Evolutionary conservation across 768 basidiomycete species (phyloP), one percentile per base, ranked within the genome.

Genomic region (Podaxis sp.): DNA sequence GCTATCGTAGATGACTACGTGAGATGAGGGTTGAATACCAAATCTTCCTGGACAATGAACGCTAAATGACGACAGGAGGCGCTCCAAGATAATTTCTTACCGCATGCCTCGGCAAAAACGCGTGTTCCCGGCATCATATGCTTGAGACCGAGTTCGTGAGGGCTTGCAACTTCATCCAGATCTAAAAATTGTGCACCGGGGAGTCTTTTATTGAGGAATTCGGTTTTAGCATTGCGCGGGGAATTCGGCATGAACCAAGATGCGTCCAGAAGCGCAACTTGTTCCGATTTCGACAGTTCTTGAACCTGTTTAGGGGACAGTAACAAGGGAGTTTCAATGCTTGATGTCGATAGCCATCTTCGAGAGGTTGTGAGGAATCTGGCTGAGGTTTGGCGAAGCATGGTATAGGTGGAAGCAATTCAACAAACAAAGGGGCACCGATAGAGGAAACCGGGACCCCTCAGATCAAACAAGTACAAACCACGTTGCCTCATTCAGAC

Each of bases 211-310:
- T 76, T 72, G 22, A 79, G 71, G 66, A 87, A 96, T 74, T 96
- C 95, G 33, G 83, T 73, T n/a, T 73, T 73, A 2, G 90, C 81
- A 55, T 85, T 85, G 59, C 95, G 85, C 1, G 87, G 79, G 37
- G 89, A 83, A 73, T 88, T 91, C 55, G 96, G 96, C 96, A 98
- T 97, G 73, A 92, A 89, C 96, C 96, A 98, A 55, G 86, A 88
- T 24, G 88, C 86, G 70, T 98, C 96, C 37, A 89, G 78, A 66
- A 89, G 73, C 8, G 76, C 73, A 36, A 86, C 73, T 24, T 72
- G 64, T 52, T 74, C 63, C 8, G 76, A 65, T 27, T 67, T 70
- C 2, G 75, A 69, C 29, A 75, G 72, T 49, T 79, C 75, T 29
- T 72, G 76, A 46, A 84, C 76, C 65, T 82, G 75, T 17, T 74